Conservation (phyloP, 2,329 filamentous ascomycete genomes). For the Dendrostoma leiphaemia region DNA sequence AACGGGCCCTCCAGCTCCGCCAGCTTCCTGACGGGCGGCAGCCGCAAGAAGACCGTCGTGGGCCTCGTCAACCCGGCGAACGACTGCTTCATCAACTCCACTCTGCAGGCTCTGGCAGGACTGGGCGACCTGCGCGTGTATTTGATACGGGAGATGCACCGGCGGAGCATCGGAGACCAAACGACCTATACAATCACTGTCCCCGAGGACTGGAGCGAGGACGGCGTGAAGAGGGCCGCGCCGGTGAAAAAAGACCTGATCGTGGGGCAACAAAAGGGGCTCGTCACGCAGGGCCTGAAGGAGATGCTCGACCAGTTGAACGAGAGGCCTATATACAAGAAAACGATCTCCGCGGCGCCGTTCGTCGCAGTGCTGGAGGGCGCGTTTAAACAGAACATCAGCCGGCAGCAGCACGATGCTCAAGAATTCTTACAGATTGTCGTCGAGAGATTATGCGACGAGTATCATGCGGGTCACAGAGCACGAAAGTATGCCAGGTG, state of each 20-base stretch:
- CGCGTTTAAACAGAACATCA: conserved; percentile 88
- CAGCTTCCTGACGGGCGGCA: conserved; percentile 23
- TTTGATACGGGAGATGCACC: conserved; percentile 86
- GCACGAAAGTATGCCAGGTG: conserved; percentile 60
- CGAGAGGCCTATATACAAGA: conserved; percentile 88
- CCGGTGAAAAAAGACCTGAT: conserved; percentile 43
- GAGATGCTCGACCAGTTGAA: conserved; percentile 90
- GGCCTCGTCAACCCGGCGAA: conserved; percentile 90
- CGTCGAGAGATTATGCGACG: conserved; percentile 86
- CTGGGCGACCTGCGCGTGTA: conserved; percentile 86
- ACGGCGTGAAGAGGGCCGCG: conserved; percentile 9
- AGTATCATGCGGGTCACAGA: conserved; percentile 82
- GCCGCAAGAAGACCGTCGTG: conserved; percentile 80
- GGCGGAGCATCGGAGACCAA: conserved; percentile 74
- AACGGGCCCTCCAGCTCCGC: conserved; percentile 40
- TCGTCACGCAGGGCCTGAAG: conserved; percentile 85
- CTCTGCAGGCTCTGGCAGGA: conserved; percentile 89
- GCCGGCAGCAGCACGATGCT: conserved; percentile 92
- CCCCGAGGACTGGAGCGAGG: conserved; percentile 32
- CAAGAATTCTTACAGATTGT: conserved; percentile 97
- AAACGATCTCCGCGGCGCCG: conserved; percentile 83
- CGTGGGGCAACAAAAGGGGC: conserved; percentile 70
- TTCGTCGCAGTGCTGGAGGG: conserved; percentile 82
- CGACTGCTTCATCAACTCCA: conserved; percentile 95
- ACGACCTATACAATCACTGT: conserved; percentile 70